These are phyloP conservation scores for Dioszegia aurantiaca DNA, from an alignment of 768 basidiomycete genomes.

Conservation along the genomic window DNA sequence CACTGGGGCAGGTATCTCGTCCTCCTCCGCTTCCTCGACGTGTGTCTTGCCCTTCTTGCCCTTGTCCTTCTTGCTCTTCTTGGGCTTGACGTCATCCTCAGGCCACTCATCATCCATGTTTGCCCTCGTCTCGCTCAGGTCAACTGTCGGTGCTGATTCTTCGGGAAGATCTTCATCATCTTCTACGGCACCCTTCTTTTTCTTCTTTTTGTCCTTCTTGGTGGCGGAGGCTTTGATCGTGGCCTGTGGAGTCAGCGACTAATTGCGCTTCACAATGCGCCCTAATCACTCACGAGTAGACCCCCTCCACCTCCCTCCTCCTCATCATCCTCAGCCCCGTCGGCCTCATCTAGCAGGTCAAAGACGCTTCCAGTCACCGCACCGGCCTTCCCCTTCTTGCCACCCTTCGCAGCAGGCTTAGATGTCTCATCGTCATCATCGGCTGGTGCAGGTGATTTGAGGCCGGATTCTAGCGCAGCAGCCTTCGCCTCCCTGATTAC, in stretches of 20 bases:
- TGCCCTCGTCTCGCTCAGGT: slow-evolving; percentile 13
- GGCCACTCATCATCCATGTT: slow-evolving; percentile 65
- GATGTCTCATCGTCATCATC: slow-evolving; percentile 25
- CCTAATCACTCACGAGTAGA: slow-evolving; percentile 50
- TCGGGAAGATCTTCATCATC: slow-evolving; percentile 35
- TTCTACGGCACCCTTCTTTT: slow-evolving; percentile 30
- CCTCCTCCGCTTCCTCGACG: slow-evolving; percentile 22
- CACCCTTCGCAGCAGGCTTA: slow-evolving; percentile 22
- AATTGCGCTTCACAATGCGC: no score
- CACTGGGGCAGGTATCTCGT: slow-evolving; percentile 20
- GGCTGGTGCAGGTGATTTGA: slow-evolving; percentile 8
- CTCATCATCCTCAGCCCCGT: slow-evolving; percentile 33
- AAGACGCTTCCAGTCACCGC: slow-evolving; percentile 9
- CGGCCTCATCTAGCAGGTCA: slow-evolving; percentile 14
- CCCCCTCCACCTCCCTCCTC: slow-evolving; percentile 48
- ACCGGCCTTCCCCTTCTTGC: slow-evolving; percentile 15
- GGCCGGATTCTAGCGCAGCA: slow-evolving; percentile 28
- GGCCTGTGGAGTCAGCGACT: slow-evolving; percentile 14
- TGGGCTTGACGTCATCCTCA: slow-evolving; percentile 63
- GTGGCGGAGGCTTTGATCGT: slow-evolving; percentile 27
- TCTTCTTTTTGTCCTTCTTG: slow-evolving; percentile 40
- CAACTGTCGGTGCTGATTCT: slow-evolving; percentile 20
- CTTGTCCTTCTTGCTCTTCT: slow-evolving; percentile 48
- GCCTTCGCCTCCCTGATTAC: slow-evolving; percentile 48
- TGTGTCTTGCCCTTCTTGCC: slow-evolving; percentile 29